Percentiles rank a stretch among this genome's conserved stretches.
Conservation (phyloP, 495 filamentous ascomycete species). For the Neurospora intermedia region DNA sequence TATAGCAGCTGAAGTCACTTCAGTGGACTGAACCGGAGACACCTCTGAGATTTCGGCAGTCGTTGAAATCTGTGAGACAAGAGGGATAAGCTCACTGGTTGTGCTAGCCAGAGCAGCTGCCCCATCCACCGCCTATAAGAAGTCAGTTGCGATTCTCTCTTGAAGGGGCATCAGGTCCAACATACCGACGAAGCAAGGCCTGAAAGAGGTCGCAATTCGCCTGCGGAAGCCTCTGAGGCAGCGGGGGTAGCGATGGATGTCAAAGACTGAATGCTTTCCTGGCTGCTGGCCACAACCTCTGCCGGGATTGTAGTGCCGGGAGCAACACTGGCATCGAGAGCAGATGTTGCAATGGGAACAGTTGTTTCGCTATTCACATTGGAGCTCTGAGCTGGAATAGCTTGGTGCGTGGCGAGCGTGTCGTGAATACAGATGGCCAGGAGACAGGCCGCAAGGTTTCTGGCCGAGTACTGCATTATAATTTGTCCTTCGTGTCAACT, state of each 20-base stretch:
- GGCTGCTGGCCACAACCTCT: slow-evolving; percentile 8
- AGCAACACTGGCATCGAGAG: not conserved
- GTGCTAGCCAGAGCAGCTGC: not conserved
- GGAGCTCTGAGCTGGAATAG: not conserved
- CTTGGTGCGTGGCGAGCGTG: not conserved
- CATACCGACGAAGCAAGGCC: slow-evolving; percentile 12
- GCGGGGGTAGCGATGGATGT: slow-evolving; percentile 2
- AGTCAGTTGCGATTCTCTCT: not conserved
- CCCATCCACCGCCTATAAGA: not conserved
- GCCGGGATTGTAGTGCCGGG: slow-evolving; percentile 1
- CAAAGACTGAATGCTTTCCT: not conserved
- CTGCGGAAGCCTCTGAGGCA: slow-evolving; percentile 6
- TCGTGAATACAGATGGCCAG: not conserved
- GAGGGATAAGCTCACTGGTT: not conserved
- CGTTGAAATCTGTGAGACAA: not conserved
- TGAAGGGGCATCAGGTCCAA: not conserved
- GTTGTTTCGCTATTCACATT: not conserved
- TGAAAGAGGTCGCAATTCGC: slow-evolving; percentile 12
- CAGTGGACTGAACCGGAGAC: not conserved
- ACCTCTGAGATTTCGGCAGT: not conserved
- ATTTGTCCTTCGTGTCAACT: not conserved
- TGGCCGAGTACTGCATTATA: not conserved
- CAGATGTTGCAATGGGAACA: not conserved
- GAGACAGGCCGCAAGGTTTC: not conserved
- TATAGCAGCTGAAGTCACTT: not conserved